Evolutionary conservation across 2,329 filamentous ascomycete genomes (phyloP).

Genomic region (Capronia epimyces): DNA sequence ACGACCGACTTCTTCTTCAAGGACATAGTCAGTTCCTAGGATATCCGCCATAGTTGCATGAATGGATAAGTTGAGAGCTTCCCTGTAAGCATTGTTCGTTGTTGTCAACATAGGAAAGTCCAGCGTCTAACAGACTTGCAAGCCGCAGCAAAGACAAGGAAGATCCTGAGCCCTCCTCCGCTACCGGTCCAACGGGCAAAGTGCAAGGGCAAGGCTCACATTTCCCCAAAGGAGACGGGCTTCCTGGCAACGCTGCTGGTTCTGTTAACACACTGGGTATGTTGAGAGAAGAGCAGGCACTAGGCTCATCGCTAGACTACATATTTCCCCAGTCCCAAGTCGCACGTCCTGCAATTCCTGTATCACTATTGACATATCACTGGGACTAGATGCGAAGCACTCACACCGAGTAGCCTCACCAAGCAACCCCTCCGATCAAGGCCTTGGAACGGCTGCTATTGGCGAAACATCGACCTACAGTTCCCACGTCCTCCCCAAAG

Average conservation of each 20-base stretch:
- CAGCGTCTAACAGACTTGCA: neutral
- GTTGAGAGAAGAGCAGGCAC: neutral
- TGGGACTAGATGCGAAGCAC: conserved; percentile 3
- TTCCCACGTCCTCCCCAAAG: conserved; percentile 16
- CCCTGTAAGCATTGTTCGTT: conserved; percentile 29
- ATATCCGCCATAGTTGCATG: neutral
- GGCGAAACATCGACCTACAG: conserved; percentile 27
- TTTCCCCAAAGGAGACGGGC: conserved; percentile 14
- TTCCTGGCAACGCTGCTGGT: neutral
- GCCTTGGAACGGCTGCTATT: conserved; percentile 17
- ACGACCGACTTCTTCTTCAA: neutral
- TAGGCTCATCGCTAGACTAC: neutral
- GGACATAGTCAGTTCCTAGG: neutral
- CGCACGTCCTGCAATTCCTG: neutral
- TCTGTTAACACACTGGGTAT: conserved; percentile 1
- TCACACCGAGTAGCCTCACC: neutral
- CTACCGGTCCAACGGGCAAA: conserved; percentile 6
- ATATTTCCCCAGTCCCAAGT: neutral
- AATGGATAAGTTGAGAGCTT: conserved; percentile 31
- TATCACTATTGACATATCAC: neutral
- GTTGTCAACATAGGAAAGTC: neutral
- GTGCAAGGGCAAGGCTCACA: conserved; percentile 26
- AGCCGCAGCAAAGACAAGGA: conserved; percentile 13
- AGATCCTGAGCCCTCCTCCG: neutral
- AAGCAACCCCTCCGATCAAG: conserved; percentile 1